phyloP scores from a whole-genome alignment of 306 rosid genomes.

The Quercus ilex region DNA sequence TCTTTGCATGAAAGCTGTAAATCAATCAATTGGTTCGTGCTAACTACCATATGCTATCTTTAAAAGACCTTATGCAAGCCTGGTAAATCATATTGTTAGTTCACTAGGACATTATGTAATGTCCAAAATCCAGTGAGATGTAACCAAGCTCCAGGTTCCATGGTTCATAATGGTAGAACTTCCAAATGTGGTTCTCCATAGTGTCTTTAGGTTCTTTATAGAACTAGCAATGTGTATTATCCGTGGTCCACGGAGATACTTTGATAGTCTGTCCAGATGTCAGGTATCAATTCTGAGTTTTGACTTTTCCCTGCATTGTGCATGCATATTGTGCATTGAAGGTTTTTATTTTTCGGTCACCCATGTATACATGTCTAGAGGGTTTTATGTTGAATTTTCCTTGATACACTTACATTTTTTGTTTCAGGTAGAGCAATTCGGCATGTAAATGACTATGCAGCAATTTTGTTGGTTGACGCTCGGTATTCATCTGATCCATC shows the following conservation, averaged over 20 bases:
- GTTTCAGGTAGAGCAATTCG: constrained; percentile 83
- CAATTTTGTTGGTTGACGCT: constrained; percentile 69
- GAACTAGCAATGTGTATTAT: neutral
- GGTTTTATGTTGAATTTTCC: constrained; percentile 8
- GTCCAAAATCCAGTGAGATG: constrained; percentile 2
- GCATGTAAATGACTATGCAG: constrained; percentile 87
- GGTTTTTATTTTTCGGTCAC: neutral
- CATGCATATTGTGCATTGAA: constrained; percentile 9
- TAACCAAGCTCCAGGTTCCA: constrained; percentile 1
- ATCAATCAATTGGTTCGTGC: constrained; percentile 88
- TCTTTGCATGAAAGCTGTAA: constrained; percentile 98
- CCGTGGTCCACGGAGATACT: neutral
- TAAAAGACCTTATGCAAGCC: neutral
- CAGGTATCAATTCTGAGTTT: neutral
- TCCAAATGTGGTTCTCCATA: neutral
- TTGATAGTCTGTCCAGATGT: neutral
- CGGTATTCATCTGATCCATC: constrained; percentile 73
- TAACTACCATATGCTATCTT: neutral
- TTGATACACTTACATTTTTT: constrained; percentile 10
- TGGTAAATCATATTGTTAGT: neutral
- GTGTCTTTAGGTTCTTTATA: neutral
- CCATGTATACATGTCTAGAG: neutral
- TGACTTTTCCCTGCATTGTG: neutral
- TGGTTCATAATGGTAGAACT: neutral
- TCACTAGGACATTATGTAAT: neutral